Conservation (phyloP, 345 rosid species). For the Rhizophora mangle region DNA sequence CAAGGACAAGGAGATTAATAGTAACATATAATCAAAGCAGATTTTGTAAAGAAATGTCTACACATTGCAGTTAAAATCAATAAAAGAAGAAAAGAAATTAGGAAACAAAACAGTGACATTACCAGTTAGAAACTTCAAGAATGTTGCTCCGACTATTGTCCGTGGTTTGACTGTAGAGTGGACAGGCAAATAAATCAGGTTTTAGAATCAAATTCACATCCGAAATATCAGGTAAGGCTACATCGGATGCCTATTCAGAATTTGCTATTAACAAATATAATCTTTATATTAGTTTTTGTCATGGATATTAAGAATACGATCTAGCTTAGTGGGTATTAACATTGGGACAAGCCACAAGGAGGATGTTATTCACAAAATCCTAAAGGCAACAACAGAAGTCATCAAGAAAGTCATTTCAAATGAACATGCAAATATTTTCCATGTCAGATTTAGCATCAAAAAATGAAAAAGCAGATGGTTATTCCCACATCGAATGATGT, state of each 20-base stretch:
- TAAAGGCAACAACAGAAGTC: background rate
- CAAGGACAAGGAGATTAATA: background rate
- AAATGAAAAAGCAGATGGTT: background rate
- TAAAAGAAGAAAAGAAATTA: background rate
- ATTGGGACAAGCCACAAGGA: too few species aligned
- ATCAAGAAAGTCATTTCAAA: background rate
- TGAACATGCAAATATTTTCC: background rate
- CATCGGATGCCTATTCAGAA: background rate
- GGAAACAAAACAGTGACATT: slow-evolving; percentile 3
- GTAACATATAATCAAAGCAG: background rate
- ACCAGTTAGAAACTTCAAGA: slow-evolving; percentile 92
- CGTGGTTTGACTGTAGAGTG: slow-evolving; percentile 77
- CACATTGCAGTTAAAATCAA: background rate
- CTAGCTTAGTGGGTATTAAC: background rate
- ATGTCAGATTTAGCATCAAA: background rate
- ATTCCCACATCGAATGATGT: too few species aligned
- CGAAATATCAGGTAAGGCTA: background rate
- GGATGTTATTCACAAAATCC: too few species aligned
- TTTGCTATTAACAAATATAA: too few species aligned
- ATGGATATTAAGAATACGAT: background rate
- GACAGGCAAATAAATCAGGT: background rate
- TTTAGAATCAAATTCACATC: background rate
- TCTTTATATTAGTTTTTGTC: background rate
- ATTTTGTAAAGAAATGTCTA: background rate
- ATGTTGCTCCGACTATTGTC: slow-evolving; percentile 71